Evolutionary conservation across 352 stramenopile genomes (phyloP).

Genomic region (Thraustochytrium sp.): DNA sequence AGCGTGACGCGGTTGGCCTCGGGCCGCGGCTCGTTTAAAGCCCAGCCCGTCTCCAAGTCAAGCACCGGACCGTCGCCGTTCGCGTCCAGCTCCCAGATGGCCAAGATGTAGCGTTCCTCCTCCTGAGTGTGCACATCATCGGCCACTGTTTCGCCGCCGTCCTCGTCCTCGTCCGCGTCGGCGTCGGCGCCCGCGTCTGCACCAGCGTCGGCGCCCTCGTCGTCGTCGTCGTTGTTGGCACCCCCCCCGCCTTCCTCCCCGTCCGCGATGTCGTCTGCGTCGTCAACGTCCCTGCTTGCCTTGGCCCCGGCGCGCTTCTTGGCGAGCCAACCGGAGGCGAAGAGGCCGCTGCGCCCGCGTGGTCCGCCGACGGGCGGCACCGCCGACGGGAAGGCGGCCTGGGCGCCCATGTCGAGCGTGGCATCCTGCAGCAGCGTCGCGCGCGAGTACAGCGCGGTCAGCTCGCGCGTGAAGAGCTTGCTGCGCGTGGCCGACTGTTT

Average conservation of each 20-base stretch:
- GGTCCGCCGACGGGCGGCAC: neutral
- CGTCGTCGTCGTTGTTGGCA: neutral
- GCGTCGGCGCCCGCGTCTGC: too few relatives aligned
- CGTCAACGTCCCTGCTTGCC: neutral
- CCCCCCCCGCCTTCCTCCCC: neutral
- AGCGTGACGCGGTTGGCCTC: neutral
- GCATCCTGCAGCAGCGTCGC: constrained; percentile 7
- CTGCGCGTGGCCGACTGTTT: constrained; percentile 43
- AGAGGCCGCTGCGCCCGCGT: neutral
- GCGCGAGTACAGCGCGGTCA: constrained; percentile 50
- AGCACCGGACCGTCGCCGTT: neutral
- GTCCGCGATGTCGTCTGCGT: neutral
- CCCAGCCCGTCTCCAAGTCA: neutral
- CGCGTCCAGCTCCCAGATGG: constrained; percentile 23
- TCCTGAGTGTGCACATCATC: constrained; percentile 23
- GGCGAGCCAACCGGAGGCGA: neutral
- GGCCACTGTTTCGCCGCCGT: neutral
- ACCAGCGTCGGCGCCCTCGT: too few relatives aligned
- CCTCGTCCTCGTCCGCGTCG: constrained; percentile 16
- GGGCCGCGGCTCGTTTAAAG: neutral
- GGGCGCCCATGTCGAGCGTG: neutral
- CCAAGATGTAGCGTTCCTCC: constrained; percentile 31
- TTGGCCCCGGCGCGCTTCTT: neutral
- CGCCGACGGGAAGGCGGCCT: neutral
- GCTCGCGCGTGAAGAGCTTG: constrained; percentile 50